These are phyloP conservation scores for Ambispora gerdemannii DNA, from an alignment of 192 early-diverging fungal genomes.

Conservation along the genomic window DNA sequence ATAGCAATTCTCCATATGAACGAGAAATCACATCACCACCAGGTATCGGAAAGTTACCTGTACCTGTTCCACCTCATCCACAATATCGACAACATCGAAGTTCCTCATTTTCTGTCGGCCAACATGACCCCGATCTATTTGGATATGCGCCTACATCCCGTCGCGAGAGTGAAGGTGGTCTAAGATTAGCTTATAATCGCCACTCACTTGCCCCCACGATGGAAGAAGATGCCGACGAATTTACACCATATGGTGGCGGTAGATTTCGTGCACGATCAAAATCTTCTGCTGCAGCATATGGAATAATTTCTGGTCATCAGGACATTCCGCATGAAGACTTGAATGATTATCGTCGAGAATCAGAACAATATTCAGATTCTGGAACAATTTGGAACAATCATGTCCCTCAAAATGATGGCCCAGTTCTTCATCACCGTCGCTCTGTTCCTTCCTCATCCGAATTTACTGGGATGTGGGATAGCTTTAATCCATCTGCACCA, in stretches of 20 bases:
- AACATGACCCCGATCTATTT: constrained; percentile 43
- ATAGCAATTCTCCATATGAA: constrained; percentile 30
- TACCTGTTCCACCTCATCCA: constrained; percentile 42
- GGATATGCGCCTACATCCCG: constrained; percentile 34
- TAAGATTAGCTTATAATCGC: constrained; percentile 37
- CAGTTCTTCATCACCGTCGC: constrained; percentile 48
- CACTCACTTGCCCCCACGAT: constrained; percentile 41
- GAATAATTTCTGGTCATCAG: constrained; percentile 51
- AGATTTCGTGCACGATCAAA: constrained; percentile 56
- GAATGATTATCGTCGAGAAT: constrained; percentile 41
- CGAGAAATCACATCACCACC: constrained; percentile 40
- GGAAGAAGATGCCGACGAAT: constrained; percentile 53
- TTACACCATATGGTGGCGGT: constrained; percentile 34
- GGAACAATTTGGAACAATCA: constrained; percentile 50
- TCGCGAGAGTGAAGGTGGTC: constrained; percentile 41
- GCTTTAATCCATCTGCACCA: constrained; percentile 30
- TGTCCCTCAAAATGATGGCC: constrained; percentile 33
- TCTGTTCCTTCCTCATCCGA: constrained; percentile 51
- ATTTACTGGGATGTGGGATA: constrained; percentile 47
- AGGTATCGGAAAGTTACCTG: constrained; percentile 38
- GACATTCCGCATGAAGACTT: constrained; percentile 38
- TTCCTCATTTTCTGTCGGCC: constrained; percentile 61
- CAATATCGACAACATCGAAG: constrained; percentile 58
- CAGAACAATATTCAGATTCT: constrained; percentile 49
- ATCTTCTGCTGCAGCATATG: constrained; percentile 66